Conservation (phyloP, 176 grass and related monocot species). For the Echinochloa phyllopogon region DNA sequence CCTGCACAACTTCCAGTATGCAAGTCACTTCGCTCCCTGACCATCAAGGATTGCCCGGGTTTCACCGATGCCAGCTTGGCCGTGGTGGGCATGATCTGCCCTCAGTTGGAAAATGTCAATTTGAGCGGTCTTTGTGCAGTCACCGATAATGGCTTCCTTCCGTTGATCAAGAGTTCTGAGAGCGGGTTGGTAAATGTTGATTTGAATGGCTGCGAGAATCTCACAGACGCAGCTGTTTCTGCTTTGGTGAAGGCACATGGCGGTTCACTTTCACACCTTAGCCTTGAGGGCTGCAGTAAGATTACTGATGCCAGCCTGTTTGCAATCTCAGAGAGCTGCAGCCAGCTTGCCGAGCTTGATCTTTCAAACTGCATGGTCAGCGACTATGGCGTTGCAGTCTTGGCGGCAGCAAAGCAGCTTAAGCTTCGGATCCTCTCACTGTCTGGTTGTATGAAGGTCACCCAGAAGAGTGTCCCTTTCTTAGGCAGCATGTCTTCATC, state of each 20-base stretch:
- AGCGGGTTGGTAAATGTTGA: slow-evolving; percentile 77
- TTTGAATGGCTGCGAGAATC: slow-evolving; percentile 72
- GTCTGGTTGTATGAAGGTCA: slow-evolving; percentile 77
- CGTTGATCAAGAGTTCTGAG: slow-evolving; percentile 69
- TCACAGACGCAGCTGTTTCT: slow-evolving; percentile 63
- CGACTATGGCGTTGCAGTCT: slow-evolving; percentile 74
- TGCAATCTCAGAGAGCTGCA: slow-evolving; percentile 71
- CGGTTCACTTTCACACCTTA: slow-evolving; percentile 66
- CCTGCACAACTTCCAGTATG: slow-evolving; percentile 72
- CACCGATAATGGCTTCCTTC: slow-evolving; percentile 74
- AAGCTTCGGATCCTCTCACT: slow-evolving; percentile 78
- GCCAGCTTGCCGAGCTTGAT: slow-evolving; percentile 79
- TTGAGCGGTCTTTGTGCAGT: slow-evolving; percentile 71
- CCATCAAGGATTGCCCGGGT: slow-evolving; percentile 77
- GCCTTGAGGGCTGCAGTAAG: slow-evolving; percentile 90
- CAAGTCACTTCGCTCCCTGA: slow-evolving; percentile 66
- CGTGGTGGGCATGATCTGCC: slow-evolving; percentile 81
- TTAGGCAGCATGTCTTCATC: slow-evolving; percentile 77
- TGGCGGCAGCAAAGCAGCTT: slow-evolving; percentile 72
- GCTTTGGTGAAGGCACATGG: slow-evolving; percentile 77
- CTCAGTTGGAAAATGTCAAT: slow-evolving; percentile 78
- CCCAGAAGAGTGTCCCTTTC: slow-evolving; percentile 77
- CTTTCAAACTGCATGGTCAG: slow-evolving; percentile 81
- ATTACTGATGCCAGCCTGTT: slow-evolving; percentile 79
- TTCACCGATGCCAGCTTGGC: slow-evolving; percentile 86